These are phyloP conservation scores for Potentilla sterilis DNA, from an alignment of 306 rosid species.

Conservation along the genomic window DNA sequence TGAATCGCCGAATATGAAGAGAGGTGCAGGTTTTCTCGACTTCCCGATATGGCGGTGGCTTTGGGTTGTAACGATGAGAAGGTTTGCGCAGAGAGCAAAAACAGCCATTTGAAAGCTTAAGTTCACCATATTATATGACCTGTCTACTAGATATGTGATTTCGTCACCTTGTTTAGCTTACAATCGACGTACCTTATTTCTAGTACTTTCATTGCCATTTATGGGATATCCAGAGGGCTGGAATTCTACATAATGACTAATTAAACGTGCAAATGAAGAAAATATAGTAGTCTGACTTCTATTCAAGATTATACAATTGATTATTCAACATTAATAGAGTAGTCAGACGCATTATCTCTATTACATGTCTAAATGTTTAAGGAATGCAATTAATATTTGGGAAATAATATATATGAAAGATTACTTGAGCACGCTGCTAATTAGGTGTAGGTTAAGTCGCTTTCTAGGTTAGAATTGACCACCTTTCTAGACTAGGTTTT, in stretches of 20 bases:
- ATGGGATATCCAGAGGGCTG: neutral
- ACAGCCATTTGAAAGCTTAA: neutral
- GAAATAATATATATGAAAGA: no score
- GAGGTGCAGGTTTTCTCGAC: neutral
- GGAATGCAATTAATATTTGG: no score
- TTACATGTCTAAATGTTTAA: no score
- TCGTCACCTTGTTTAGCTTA: neutral
- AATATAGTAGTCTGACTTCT: neutral
- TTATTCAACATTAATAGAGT: no score
- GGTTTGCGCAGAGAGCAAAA: neutral
- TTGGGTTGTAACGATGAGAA: neutral
- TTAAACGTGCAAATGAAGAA: neutral
- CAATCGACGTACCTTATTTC: neutral
- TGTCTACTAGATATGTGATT: neutral
- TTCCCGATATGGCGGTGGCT: neutral
- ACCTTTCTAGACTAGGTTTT: no score
- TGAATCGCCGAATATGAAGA: slow-evolving; percentile 66
- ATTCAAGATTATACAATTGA: no score
- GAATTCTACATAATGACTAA: no score
- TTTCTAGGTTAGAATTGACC: no score
- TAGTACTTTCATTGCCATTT: neutral
- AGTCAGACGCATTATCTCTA: no score
- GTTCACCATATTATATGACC: neutral
- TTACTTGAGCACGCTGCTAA: no score
- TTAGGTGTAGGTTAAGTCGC: no score